Conservation (phyloP, 2,329 filamentous ascomycete species). For the Tricladium varicosporioides region DNA sequence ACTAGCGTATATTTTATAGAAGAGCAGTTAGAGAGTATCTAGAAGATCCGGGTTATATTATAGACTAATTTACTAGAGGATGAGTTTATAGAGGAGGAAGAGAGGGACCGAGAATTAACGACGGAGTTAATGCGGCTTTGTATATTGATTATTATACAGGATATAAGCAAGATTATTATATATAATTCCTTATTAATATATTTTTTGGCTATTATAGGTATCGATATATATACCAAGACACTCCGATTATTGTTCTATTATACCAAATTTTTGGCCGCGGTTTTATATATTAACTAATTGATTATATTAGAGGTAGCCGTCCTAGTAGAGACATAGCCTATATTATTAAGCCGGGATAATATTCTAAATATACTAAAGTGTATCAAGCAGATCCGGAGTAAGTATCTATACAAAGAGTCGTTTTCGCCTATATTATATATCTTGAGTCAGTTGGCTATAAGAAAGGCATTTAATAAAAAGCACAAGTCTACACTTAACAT, state of each 20-base stretch:
- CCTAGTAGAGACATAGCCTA: not conserved
- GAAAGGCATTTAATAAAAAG: slow-evolving; percentile 1
- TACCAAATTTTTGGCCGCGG: not conserved
- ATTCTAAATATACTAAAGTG: not conserved
- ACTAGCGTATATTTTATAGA: not conserved
- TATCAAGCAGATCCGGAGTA: not conserved
- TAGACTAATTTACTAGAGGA: not conserved
- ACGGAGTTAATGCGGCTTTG: not conserved
- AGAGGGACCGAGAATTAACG: not conserved
- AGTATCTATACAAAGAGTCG: not conserved
- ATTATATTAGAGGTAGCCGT: not conserved
- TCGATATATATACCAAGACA: not conserved
- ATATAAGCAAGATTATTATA: not conserved
- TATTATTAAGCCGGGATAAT: not conserved
- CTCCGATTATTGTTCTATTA: not conserved
- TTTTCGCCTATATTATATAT: not conserved
- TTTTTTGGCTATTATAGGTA: not conserved
- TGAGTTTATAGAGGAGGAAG: not conserved
- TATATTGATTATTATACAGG: not conserved
- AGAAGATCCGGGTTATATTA: not conserved
- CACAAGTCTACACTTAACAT: not conserved
- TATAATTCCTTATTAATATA: not conserved
- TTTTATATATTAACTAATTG: not conserved
- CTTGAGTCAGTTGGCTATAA: not conserved
- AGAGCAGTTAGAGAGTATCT: not conserved